These are phyloP conservation scores for Fusarium nanum DNA, from an alignment of 2,329 filamentous ascomycete species.

Conservation along the genomic window DNA sequence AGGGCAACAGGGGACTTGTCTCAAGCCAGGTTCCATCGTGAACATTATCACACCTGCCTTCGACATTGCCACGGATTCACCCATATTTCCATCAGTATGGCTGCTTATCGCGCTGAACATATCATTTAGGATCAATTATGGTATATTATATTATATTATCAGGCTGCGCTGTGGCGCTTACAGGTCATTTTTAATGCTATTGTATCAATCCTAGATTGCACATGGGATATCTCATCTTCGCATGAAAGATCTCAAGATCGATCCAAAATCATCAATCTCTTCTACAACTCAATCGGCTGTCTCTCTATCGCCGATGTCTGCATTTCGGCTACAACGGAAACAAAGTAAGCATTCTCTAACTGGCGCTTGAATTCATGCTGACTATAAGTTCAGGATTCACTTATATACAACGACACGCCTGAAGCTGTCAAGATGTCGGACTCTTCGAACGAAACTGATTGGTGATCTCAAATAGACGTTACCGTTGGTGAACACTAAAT, in stretches of 20 bases:
- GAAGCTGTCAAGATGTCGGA: neutral
- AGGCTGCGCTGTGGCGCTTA: neutral
- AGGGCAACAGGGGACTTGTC: neutral
- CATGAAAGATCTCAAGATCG: neutral
- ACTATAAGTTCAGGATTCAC: neutral
- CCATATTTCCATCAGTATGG: neutral
- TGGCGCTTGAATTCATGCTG: neutral
- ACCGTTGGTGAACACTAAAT: neutral
- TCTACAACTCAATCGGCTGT: neutral
- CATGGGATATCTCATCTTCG: neutral
- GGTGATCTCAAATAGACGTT: neutral
- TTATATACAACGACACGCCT: neutral
- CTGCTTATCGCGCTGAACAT: neutral
- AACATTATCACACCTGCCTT: neutral
- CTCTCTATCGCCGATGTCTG: accelerated
- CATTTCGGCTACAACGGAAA: neutral
- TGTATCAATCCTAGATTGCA: no score
- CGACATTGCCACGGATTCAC: neutral
- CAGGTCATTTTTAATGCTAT: no score
- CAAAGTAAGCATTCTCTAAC: neutral
- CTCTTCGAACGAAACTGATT: neutral
- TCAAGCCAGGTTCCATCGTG: neutral
- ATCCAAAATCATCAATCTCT: neutral
- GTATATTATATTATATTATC: neutral
- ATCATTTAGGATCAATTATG: neutral